These are phyloP conservation scores for Ailanthus altissimus DNA, from an alignment of 345 rosid species.

Conservation along the genomic window DNA sequence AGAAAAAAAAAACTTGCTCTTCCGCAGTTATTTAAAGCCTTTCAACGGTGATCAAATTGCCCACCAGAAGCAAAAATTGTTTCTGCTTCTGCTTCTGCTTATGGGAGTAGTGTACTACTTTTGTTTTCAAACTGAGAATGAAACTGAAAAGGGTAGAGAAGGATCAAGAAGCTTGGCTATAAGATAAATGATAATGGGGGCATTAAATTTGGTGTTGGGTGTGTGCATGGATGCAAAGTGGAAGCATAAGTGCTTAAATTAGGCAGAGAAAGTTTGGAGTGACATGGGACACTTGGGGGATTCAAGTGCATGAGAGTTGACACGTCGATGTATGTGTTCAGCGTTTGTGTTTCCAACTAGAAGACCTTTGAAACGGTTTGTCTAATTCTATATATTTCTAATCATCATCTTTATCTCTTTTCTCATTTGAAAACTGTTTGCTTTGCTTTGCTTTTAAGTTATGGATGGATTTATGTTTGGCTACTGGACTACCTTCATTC, in stretches of 20 bases:
- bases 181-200: background rate
- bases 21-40: too few species aligned
- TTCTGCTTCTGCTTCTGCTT: background rate
- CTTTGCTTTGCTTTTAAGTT: constrained; percentile 1
- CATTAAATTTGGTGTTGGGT: background rate
- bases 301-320: constrained; percentile 21
- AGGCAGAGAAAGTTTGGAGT: constrained; percentile 21
- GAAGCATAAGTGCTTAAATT: constrained; percentile 22
- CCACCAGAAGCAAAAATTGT: too few species aligned
- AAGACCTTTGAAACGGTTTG: background rate
- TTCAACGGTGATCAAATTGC: background rate
- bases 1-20: too few species aligned
- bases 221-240: constrained; percentile 42
- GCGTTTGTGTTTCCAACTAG: constrained; percentile 12
- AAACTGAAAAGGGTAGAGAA: too few species aligned
- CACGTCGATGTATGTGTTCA: constrained; percentile 32
- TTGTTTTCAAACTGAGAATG: background rate
- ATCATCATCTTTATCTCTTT: background rate
- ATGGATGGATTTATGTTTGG: constrained; percentile 6
- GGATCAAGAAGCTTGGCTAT: too few species aligned
- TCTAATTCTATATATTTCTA: background rate
- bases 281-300: constrained; percentile 41
- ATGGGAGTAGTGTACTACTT: background rate
- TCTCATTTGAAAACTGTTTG: background rate
- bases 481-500: background rate